Base-by-base conservation (phyloP, 257 asterid genomes). In the Fraxinus excelsior region DNA sequence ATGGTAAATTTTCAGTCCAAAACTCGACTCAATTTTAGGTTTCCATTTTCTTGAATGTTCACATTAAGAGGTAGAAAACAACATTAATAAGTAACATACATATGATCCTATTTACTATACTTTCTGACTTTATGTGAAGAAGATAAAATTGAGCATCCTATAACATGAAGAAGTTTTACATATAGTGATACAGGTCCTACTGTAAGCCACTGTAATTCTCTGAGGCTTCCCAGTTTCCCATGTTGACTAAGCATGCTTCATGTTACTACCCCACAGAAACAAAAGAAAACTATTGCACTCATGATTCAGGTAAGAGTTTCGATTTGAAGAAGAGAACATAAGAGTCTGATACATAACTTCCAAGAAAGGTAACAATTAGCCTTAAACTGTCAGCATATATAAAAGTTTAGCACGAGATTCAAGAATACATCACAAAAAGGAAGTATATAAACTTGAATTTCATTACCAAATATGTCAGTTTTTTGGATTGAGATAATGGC, bases 321-420 rank as follows among this genome's bases (percentile, higher is more conserved):
- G 3, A 56, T 56, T n/a, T 1, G 25, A 56, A 56, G 65, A 62
- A 4, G 46, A 40, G 16, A 62, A 25, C 49, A 70, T 78, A 58
- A 70, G 18, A 73, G 49, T 40, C 26, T 42, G 46, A 34, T 64
- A 31, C 74, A 64, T 7, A 67, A 77, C 26, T 73, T 70, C 75
- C 34, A 65, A 3, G 42, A 79, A 66, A 74, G 70, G 67, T 44
- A 78, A 53, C 72, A 46, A 71, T 72, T 46, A 81, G 73, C 74
- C 53, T 76, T 42, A 35, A 67, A 34, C 67, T 68, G 29, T 34
- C 65, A 26, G 32, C 72, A 70, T 10, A 29, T 65, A 65, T 26
- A 25, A 49, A 62, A 67, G 58, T 67, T 67, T 37, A 72, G 66
- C 58, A 66, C 6, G 53, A 66, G 58, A 38, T 29, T 12, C 13